Conservation (phyloP, 2,329 filamentous ascomycete species). For the Clarireedia homoeocarpa region DNA sequence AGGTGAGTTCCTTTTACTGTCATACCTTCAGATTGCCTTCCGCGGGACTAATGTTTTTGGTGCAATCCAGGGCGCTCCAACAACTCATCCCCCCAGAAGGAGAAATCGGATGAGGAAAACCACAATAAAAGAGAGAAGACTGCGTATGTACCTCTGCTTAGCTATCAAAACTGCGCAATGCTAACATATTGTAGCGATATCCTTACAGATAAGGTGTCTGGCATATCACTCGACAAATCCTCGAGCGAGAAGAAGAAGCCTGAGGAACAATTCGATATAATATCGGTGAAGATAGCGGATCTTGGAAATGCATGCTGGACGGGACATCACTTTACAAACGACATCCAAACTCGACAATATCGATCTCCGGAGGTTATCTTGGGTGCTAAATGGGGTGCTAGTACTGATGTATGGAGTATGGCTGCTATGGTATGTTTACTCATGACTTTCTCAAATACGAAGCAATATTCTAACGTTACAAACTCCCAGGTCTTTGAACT, state of each 20-base stretch:
- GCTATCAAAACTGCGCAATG: too few species aligned
- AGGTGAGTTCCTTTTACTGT: conserved; percentile 46
- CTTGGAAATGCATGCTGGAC: conserved; percentile 98
- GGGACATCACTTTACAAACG: conserved; percentile 97
- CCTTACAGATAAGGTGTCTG: conserved; percentile 85
- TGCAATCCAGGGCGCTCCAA: conserved; percentile 37
- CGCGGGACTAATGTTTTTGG: conserved; percentile 44
- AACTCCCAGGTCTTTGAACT: conserved; percentile 76
- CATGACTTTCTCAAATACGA: background rate
- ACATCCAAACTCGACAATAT: conserved; percentile 97
- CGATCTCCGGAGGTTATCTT: conserved; percentile 94
- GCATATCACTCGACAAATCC: conserved; percentile 82
- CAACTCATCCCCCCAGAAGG: conserved; percentile 42
- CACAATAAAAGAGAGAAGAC: conserved; percentile 88
- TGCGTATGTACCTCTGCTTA: conserved; percentile 54
- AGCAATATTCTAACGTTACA: background rate
- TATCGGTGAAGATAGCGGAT: conserved; percentile 98
- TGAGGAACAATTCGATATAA: conserved; percentile 47
- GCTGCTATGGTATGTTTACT: conserved; percentile 78
- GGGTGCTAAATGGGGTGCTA: conserved; percentile 97
- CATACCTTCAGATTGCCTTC: conserved; percentile 25
- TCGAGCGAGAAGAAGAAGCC: conserved; percentile 56
- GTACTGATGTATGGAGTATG: conserved; percentile 99
- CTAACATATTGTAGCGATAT: conserved; percentile 56
- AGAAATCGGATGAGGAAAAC: conserved; percentile 46